These are phyloP conservation scores for Apiospora aurea DNA, from an alignment of 2,329 filamentous ascomycete genomes.

Conservation along the genomic window DNA sequence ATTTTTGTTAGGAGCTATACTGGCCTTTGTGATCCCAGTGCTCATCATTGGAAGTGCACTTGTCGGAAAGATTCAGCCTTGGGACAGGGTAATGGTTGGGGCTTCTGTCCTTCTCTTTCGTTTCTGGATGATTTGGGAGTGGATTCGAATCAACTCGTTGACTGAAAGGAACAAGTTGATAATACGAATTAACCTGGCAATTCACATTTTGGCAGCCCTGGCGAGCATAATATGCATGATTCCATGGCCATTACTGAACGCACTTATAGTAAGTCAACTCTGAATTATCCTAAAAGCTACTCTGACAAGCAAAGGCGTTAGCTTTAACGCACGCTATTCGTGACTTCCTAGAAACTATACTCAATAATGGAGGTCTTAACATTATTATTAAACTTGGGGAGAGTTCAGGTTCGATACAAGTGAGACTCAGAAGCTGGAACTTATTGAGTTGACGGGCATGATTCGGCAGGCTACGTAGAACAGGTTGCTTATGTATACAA, in stretches of 20 bases:
- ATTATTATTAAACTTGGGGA: neutral
- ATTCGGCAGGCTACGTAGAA: neutral
- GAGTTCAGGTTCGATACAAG: neutral
- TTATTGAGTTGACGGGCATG: neutral
- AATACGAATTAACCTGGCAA: neutral
- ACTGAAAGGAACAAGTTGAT: neutral
- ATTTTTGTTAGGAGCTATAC: neutral
- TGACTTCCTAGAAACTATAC: neutral
- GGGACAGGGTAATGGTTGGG: neutral
- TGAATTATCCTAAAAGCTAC: neutral
- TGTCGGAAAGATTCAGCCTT: neutral
- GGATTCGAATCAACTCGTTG: neutral
- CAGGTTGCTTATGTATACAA: neutral
- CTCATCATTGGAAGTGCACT: neutral
- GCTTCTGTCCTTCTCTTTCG: slow-evolving; percentile 2
- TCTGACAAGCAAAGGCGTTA: neutral
- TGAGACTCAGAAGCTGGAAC: neutral
- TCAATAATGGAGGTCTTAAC: neutral
- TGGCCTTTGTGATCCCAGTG: neutral
- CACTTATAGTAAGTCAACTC: neutral
- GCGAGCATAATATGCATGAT: neutral
- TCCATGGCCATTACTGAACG: neutral
- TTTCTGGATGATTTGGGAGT: neutral
- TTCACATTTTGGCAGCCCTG: slow-evolving; percentile 4
- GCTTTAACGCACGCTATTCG: slow-evolving; percentile 7